Evolutionary conservation across 1,284 basidiomycete genomes (phyloP).

Genomic region (Fomitopsis pinicola): DNA sequence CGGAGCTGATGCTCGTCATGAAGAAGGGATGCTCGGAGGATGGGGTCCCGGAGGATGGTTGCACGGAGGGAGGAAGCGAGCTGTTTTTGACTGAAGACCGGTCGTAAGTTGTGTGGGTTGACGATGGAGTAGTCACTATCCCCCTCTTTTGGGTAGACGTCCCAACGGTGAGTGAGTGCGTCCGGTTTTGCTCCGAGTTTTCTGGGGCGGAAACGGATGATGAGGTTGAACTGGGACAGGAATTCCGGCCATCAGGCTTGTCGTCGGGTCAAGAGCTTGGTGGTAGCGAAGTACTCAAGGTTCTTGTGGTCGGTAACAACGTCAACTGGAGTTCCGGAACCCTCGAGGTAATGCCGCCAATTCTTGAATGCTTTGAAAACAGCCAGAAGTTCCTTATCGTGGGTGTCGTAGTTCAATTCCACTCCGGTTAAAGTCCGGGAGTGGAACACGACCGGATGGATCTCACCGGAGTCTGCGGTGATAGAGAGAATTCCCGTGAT

Average conservation of each 20-base stretch:
- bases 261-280: conserved; percentile 29
- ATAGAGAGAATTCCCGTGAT: conserved; percentile 26
- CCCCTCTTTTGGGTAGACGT: conserved; percentile 32
- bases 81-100: conserved; percentile 10
- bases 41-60: too few species aligned
- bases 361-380: conserved; percentile 30
- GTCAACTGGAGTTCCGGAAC: conserved; percentile 19
- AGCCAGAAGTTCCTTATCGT: conserved; percentile 35
- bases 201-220: conserved; percentile 24
- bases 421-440: conserved; percentile 25
- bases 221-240: conserved; percentile 36
- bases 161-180: conserved; percentile 24
- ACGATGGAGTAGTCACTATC: too few species aligned
- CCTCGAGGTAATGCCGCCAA: conserved; percentile 28
- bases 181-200: conserved; percentile 31
- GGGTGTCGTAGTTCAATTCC: conserved; percentile 33
- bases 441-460: conserved; percentile 30
- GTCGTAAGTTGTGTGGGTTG: too few species aligned
- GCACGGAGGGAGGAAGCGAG: neutral
- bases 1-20: neutral
- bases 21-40: too few species aligned
- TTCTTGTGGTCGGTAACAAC: conserved; percentile 34
- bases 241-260: conserved; percentile 39
- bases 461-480: conserved; percentile 18
- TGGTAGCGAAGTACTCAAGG: conserved; percentile 32